Percentiles rank a stretch among this genome's conserved stretches.
phyloP scores from a whole-genome alignment of 176 grass and related monocot genomes.

The Thinopyrum elongatum region DNA sequence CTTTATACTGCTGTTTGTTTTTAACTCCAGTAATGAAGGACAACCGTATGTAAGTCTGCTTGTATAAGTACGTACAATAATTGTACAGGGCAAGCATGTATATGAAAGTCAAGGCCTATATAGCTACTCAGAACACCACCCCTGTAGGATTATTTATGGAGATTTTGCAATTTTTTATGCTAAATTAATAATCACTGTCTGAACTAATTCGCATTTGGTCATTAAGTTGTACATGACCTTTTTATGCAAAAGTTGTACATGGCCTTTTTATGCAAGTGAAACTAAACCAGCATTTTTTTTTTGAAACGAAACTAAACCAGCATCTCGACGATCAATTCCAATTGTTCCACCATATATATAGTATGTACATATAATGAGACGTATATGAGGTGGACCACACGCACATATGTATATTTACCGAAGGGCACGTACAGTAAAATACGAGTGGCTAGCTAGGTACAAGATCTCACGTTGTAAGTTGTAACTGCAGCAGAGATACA shows the following conservation, averaged over 20 bases:
- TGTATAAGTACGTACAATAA: constrained; percentile 6
- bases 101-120: constrained; percentile 34
- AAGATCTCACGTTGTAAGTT: constrained; percentile 28
- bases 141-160: neutral
- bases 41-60: neutral
- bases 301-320: neutral
- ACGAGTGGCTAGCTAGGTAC: neutral
- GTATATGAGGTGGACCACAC: neutral
- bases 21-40: constrained; percentile 9
- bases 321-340: neutral
- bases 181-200: neutral
- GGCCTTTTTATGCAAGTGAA: neutral
- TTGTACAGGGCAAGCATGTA: neutral
- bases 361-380: neutral
- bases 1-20: neutral
- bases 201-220: neutral
- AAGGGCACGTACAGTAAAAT: neutral
- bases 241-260: neutral
- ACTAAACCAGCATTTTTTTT: neutral
- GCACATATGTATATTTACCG: neutral
- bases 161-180: neutral
- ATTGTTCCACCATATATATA: neutral
- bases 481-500: constrained; percentile 18
- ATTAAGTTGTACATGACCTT: neutral
- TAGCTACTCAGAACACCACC: neutral